Evolutionary conservation across 2,329 filamentous ascomycete genomes (phyloP), one percentile per base, ranked within the genome.

Genomic region (Aureobasidium sp.): DNA sequence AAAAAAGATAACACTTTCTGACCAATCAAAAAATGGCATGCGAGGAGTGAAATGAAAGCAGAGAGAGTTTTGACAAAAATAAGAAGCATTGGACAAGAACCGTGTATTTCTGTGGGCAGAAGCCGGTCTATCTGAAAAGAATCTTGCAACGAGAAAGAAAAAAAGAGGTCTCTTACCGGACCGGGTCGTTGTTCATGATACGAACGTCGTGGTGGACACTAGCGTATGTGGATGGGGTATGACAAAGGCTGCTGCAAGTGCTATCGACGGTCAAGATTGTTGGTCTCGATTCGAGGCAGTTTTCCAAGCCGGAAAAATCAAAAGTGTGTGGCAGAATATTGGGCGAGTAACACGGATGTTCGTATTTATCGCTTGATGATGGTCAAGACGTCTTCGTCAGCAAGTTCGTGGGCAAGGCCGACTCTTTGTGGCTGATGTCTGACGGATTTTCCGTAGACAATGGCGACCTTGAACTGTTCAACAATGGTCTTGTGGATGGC

Each of bases 401-500:
- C 88, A 65, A 98, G 78, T 75, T 95, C 89, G 69, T 98, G 93
- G 50, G 80, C 76, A 60, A 98, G 79, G 45, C 93, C 93, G 58
- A 97, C 93, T 65, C 90, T 83, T 74, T 98, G 93, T 60, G 93
- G 93, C 73, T 97, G 93, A 74, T 98, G 93, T 79, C 97, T 97
- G 62, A 97, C 91, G 53, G 90, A 96, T 69, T 91, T 93, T 62
- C 93, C 93, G 70, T 97, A 98, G 37, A 98, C 93, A 66, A 98
- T 85, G 52, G 93, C 93, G 57, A 85, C 82, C 72, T 91, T 94
- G 79, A 98, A 98, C 63, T 95, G 85, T 63, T 98, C 93, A 54
- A 93, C 79, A 67, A 98, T 97, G 54, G 83, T 94, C 69, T 93
- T 89, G 74, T 98, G 93, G 68, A 98, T 98, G 61, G 88, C 81